These are phyloP conservation scores for Mortierella sp. DNA, from an alignment of 371 early-diverging fungal genomes.

Conservation along the genomic window DNA sequence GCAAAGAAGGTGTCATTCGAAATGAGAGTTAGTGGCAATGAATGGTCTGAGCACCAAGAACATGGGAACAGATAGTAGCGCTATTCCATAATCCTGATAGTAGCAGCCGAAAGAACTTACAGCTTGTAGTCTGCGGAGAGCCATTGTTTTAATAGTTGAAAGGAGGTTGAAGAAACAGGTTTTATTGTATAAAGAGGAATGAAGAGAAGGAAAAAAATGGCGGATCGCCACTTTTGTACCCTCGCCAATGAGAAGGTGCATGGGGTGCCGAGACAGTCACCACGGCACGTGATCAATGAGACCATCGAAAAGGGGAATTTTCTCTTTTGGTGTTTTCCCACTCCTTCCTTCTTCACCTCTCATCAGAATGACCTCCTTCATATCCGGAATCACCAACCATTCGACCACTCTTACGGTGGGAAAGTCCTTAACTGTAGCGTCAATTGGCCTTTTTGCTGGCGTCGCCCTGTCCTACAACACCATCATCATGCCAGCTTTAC, in stretches of 20 bases:
- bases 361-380: neutral
- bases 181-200: neutral
- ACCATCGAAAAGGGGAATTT: neutral
- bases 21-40: neutral
- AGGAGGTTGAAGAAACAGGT: neutral
- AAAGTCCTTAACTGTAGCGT: conserved; percentile 25
- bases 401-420: conserved; percentile 28
- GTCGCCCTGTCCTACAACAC: conserved; percentile 29
- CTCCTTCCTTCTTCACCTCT: neutral
- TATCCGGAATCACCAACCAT: neutral
- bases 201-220: neutral
- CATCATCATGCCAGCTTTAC: conserved; percentile 32
- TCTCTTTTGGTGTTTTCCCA: neutral
- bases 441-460: conserved; percentile 38
- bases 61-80: neutral
- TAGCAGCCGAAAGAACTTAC: conserved; percentile 22
- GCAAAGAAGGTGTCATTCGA: neutral
- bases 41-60: neutral
- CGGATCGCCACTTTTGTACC: too few species aligned
- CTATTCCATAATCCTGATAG: neutral
- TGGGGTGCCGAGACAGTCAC: neutral
- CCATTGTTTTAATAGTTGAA: conserved; percentile 18
- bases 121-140: conserved; percentile 53
- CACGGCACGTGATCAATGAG: neutral
- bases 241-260: too few species aligned